Percentiles rank a stretch among this genome's conserved stretches.
These are phyloP conservation scores for Speleostelium caveatum DNA, from an alignment of 78 protist species.

Conservation along the genomic window DNA sequence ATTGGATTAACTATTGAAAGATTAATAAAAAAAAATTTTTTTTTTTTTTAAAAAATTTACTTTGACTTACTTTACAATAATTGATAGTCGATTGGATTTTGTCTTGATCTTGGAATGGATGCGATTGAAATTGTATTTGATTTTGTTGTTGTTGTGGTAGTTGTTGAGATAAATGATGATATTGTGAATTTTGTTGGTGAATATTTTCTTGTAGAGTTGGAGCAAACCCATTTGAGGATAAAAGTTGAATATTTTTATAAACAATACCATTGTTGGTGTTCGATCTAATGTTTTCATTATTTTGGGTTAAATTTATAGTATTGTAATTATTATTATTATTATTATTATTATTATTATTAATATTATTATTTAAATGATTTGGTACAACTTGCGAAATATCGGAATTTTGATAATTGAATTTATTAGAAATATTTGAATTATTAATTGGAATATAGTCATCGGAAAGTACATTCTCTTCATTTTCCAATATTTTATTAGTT, in stretches of 20 bases:
- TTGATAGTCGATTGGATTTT: constrained; percentile 10
- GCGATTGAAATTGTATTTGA: not conserved
- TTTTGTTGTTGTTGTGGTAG: not conserved
- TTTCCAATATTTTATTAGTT: not conserved
- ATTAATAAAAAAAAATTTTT: not conserved
- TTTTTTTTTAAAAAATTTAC: not conserved
- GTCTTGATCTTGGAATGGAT: constrained; percentile 24
- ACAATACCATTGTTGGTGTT: not conserved
- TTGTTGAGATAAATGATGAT: not conserved
- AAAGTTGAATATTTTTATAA: not conserved
- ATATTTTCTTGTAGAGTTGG: not conserved
- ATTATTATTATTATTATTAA: not conserved
- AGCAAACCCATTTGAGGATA: not conserved
- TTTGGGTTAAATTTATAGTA: not conserved
- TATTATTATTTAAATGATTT: constrained; percentile 2
- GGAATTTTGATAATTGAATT: too few species aligned
- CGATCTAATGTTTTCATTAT: not conserved
- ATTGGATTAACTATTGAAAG: constrained; percentile 27
- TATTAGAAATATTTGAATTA: too few species aligned
- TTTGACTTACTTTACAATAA: constrained; percentile 36
- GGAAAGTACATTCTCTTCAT: not conserved
- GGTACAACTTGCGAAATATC: constrained; percentile 10
- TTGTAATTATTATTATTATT: not conserved
- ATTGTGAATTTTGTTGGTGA: not conserved
- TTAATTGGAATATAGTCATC: too few species aligned